Conservation (phyloP, 257 asterid genomes). For the Solanum chiquidenum region DNA sequence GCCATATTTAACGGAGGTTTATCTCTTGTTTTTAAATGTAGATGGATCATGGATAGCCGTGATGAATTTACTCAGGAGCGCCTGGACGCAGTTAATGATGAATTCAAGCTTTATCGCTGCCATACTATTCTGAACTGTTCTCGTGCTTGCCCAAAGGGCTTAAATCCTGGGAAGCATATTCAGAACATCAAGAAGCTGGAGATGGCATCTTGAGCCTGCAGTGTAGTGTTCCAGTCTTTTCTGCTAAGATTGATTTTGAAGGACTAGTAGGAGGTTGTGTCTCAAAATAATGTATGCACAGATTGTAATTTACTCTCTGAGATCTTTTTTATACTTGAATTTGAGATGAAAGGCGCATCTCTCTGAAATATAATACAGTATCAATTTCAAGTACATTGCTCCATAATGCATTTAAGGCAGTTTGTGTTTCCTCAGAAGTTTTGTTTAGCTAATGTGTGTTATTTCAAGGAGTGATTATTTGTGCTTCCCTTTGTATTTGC, state of each 20-base stretch:
- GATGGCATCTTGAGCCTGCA: conserved; percentile 6
- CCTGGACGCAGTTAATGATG: conserved; percentile 69
- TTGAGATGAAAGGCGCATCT: neutral
- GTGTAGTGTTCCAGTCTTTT: neutral
- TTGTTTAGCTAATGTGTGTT: neutral
- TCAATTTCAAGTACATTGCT: neutral
- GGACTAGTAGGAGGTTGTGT: conserved; percentile 7
- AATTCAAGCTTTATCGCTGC: conserved; percentile 87
- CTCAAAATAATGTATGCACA: conserved; percentile 10
- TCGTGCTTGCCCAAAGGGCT: conserved; percentile 92
- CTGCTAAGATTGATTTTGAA: conserved; percentile 7
- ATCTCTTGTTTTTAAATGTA: conserved; percentile 17
- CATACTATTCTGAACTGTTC: conserved; percentile 92
- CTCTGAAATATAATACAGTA: conserved; percentile 4
- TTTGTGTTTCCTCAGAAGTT: neutral
- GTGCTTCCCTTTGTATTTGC: neutral
- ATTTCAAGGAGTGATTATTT: neutral
- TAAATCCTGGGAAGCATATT: conserved; percentile 85
- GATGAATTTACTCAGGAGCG: conserved; percentile 91
- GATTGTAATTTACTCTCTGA: conserved; percentile 3
- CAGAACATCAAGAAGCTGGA: conserved; percentile 89
- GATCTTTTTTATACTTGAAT: neutral
- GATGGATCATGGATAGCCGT: conserved; percentile 99
- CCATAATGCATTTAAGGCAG: neutral
- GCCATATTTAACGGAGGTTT: neutral